phyloP scores from a whole-genome alignment of 2,329 filamentous ascomycete genomes.

The Dactylellina parvicollis region DNA sequence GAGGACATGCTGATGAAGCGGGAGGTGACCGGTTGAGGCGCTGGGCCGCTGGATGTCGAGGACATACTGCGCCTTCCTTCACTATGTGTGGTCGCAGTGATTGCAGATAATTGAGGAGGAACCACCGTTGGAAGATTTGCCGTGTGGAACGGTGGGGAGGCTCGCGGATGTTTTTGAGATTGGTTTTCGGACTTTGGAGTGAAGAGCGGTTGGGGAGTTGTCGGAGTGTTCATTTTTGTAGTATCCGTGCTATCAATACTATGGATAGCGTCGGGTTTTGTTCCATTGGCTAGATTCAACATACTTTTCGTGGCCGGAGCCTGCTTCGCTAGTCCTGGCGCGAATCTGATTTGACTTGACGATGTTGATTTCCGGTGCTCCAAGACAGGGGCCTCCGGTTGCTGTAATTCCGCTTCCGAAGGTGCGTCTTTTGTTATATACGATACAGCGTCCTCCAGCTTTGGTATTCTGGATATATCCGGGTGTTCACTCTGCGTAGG shows the following conservation, averaged over 20 bases:
- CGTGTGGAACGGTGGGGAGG: constrained; percentile 47
- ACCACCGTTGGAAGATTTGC: constrained; percentile 45
- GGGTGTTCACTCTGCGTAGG: constrained; percentile 39
- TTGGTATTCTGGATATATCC: constrained; percentile 27
- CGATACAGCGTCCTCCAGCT: background rate
- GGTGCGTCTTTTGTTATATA: background rate
- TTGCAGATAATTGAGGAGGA: constrained; percentile 43
- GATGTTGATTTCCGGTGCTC: constrained; percentile 27
- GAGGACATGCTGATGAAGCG: constrained; percentile 48
- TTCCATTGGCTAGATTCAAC: constrained; percentile 30
- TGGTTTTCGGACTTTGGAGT: constrained; percentile 41
- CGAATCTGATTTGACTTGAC: constrained; percentile 40
- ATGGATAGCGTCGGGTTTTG: constrained; percentile 10
- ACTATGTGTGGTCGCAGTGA: constrained; percentile 45
- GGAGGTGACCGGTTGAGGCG: constrained; percentile 41
- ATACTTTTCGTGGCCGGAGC: constrained; percentile 18
- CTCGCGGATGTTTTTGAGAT: constrained; percentile 35
- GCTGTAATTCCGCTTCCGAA: constrained; percentile 17
- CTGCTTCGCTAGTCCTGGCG: constrained; percentile 30
- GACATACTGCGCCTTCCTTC: constrained; percentile 51
- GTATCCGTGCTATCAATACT: constrained; percentile 17
- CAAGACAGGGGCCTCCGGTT: constrained; percentile 13
- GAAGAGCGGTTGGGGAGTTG: constrained; percentile 32
- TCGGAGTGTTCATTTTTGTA: constrained; percentile 42
- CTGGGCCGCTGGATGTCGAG: constrained; percentile 43